Evolutionary conservation across 441 rosid genomes (phyloP), one percentile per base, ranked within the genome.

Genomic region (Gossypium aridum): DNA sequence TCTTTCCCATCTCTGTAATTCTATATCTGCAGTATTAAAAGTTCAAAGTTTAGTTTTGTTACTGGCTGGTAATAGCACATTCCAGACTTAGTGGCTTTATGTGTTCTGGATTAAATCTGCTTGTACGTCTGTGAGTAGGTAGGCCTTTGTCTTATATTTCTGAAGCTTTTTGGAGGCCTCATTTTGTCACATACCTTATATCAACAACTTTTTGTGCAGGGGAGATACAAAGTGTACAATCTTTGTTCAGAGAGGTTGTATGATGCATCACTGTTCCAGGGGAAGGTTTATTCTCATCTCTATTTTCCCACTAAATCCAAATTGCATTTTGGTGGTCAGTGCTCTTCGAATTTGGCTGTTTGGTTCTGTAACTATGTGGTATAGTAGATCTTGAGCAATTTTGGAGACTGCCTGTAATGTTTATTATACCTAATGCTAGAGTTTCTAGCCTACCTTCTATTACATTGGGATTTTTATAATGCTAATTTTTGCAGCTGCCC

Each of bases 221-320:
- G 85, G 19, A 93, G 90, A 76, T 91, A 89, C 81, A 93, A 91
- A 75, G 98, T 93, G 17, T 93, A 85, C 81, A 93, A 91, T 81
- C 94, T 91, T 73, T 93, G 97, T 78, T 85, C 92, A 19, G 98
- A 93, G 89, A 87, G 97, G 79, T 67, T 91, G 47, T 93, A 93
- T 9, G 92, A 93, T 80, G 97, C 95, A 75, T 86, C 98, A 71
- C 80, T 64, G 51, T 90, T 90, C 64, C 83, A 85, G 80, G 96
- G 97, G 71, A 92, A 92, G 97, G 94, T 88, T 66, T 64, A 64
- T 6, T 65, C 76, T 76, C 66, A 26, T 66, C 71, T 56, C 79
- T 72, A 39, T 28, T 68, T 75, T 67, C 51, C 64, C 63, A 31
- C 49, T 23, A 31, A 49, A 54, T 45, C 16, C 5, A 12, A 16